A percentile compares a stretch with the other conserved stretches of the same genome.
phyloP scores from a whole-genome alignment of 768 basidiomycete species.

The Russula griseocarnosa region DNA sequence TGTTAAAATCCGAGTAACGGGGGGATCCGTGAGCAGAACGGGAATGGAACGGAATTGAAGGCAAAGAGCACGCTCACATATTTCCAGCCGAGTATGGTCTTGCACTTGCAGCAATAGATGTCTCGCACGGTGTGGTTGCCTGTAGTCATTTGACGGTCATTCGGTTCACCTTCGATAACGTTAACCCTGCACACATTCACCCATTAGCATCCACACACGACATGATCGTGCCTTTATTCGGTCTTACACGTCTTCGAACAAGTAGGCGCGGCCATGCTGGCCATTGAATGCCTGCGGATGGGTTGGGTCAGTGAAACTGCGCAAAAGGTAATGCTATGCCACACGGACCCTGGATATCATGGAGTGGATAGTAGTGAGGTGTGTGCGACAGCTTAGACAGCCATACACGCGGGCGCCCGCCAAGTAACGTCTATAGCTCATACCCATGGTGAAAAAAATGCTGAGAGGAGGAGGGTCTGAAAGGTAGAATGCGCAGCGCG shows the following conservation, averaged over 20 bases:
- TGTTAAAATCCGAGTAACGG: slow-evolving; percentile 34
- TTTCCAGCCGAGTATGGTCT: slow-evolving; percentile 91
- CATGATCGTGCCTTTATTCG: slow-evolving; percentile 22
- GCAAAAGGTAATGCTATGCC: background rate
- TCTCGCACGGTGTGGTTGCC: slow-evolving; percentile 95
- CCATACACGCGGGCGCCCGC: slow-evolving; percentile 83
- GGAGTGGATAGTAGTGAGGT: slow-evolving; percentile 85
- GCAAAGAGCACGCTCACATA: slow-evolving; percentile 59
- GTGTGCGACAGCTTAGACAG: slow-evolving; percentile 81
- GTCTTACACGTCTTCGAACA: slow-evolving; percentile 90
- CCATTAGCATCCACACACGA: slow-evolving; percentile 18
- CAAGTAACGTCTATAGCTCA: slow-evolving; percentile 86
- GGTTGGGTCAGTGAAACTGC: slow-evolving; percentile 28
- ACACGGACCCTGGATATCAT: slow-evolving; percentile 81
- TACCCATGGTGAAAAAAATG: slow-evolving; percentile 57
- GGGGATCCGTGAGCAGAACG: slow-evolving; percentile 12
- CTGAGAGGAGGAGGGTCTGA: slow-evolving; percentile 1
- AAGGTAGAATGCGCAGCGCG: background rate
- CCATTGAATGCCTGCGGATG: slow-evolving; percentile 84
- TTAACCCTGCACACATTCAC: slow-evolving; percentile 63
- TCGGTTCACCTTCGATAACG: slow-evolving; percentile 82
- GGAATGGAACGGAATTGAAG: background rate
- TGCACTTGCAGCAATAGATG: slow-evolving; percentile 90
- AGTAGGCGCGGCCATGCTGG: slow-evolving; percentile 91
- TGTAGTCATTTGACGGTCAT: slow-evolving; percentile 94